Base-by-base conservation (phyloP, 2,329 filamentous ascomycete genomes). In the Trichoderma afroharzianum region DNA sequence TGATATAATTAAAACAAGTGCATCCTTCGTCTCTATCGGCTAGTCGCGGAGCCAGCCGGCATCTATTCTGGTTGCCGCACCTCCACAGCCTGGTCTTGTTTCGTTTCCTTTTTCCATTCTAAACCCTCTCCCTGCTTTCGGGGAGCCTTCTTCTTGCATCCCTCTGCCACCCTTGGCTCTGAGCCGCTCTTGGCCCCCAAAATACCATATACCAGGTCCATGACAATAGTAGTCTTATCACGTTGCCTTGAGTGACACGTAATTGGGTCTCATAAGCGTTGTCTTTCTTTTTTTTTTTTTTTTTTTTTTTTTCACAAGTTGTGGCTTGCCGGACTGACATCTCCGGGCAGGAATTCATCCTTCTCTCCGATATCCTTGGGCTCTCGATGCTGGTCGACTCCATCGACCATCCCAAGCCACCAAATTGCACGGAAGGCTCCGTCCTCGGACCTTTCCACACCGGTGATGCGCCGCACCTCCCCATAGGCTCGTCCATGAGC, bases 361-460 rank as follows among this genome's bases (percentile, higher is more conserved):
- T 94, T 43, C 88, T 94, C 68, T 92, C 90, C 70, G 92, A 94
- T 78, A 85, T 93, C 55, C 85, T 94, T 28, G 92, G 92, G 6
- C 86, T 95, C 47, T 93, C 91, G 7, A 86, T 93, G 68, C 87
- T 94, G 6, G 89, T 94, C 74, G 92, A 94, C 82, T 86, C 87
- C 70, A 93, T 94, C 80, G 90, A 93, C 80, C 92, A 94, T 79
- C 92, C 92, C 5, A 94, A 93, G 80, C 91, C 91, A 0, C 75
- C 86, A 2, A 80, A 84, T 63, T 86, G 86, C 53, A 94, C 92
- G 14, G 91, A 94, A 81, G 91, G 92, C 72, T 93, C 91, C 0
- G 91, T 95, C n/a, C 85, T 94, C 0, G 92, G 92, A 0, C 92
- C 92, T n/a, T 94, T 93, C 82, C 91, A 94, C 82, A 93, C 91